Evolutionary conservation across 2,329 filamentous ascomycete genomes (phyloP).

Genomic region (Colletotrichum sp.): DNA sequence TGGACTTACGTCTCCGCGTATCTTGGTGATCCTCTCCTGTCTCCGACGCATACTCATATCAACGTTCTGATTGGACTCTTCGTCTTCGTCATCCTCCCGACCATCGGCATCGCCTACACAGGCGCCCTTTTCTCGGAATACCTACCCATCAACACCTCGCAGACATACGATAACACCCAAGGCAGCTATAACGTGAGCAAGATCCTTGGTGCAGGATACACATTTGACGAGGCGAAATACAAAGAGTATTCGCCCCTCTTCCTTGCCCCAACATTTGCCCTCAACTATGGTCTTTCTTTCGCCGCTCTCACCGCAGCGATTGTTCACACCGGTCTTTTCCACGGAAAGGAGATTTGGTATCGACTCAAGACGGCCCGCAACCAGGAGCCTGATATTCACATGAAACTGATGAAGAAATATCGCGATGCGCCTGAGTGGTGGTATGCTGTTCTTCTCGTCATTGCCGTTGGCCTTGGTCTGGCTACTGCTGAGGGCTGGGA

Average conservation of each 20-base stretch:
- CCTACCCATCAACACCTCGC: constrained; percentile 59
- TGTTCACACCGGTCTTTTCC: constrained; percentile 56
- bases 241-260: constrained; percentile 33
- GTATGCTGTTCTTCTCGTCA: constrained; percentile 56
- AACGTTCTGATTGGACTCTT: constrained; percentile 9
- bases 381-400: constrained; percentile 62
- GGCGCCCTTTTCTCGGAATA: constrained; percentile 55
- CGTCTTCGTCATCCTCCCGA: constrained; percentile 7
- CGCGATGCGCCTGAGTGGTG: constrained; percentile 65
- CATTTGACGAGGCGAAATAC: constrained; percentile 67
- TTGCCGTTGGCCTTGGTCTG: constrained; percentile 54
- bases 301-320: constrained; percentile 59
- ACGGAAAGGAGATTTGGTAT: constrained; percentile 52
- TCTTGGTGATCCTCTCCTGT: constrained; percentile 33
- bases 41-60: constrained; percentile 12
- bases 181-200: constrained; percentile 53
- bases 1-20: constrained; percentile 52
- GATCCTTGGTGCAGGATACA: constrained; percentile 56
- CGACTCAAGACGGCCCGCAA: constrained; percentile 34
- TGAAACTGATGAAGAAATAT: constrained; percentile 61
- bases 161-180: constrained; percentile 63
- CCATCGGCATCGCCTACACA: constrained; percentile 52
- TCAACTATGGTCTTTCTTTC: constrained; percentile 38
- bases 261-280: constrained; percentile 59
- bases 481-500: constrained; percentile 59